Evolutionary conservation across 495 filamentous ascomycete genomes (phyloP).

Genomic region (Mycothermus thermophilus): DNA sequence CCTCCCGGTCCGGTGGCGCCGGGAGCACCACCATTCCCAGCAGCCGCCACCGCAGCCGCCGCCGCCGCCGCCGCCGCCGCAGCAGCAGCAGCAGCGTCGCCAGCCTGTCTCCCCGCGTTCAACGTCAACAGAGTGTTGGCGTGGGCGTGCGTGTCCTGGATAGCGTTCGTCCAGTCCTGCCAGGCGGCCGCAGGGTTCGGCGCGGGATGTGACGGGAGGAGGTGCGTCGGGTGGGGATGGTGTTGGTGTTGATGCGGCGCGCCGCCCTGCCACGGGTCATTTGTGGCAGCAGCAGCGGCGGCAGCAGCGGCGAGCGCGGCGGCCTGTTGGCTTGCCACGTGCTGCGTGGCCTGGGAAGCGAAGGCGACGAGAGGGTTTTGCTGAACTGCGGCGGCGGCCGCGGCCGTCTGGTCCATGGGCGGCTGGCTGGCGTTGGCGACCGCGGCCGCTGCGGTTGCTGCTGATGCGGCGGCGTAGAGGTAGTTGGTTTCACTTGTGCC

Average conservation of each 20-base stretch:
- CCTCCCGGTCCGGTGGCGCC: no score
- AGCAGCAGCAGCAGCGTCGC: constrained; percentile 5
- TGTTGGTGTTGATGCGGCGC: no score
- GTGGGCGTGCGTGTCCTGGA: constrained; percentile 21
- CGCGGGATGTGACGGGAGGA: no score
- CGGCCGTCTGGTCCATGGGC: background rate
- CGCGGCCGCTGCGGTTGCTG: constrained; percentile 6
- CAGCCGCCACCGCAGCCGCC: no score
- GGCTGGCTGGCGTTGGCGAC: no score
- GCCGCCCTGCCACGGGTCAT: no score
- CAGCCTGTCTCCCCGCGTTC: constrained; percentile 14
- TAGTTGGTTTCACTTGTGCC: constrained; percentile 12
- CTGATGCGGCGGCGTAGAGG: constrained; percentile 10
- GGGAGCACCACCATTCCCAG: no score
- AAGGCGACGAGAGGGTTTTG: constrained; percentile 22
- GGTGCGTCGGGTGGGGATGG: no score
- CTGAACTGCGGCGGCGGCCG: constrained; percentile 2
- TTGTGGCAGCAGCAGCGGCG: constrained; percentile 9
- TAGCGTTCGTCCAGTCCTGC: constrained; percentile 35
- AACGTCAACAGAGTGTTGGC: constrained; percentile 27
- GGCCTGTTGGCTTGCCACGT: constrained; percentile 20
- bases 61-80: no score
- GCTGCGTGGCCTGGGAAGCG: constrained; percentile 24
- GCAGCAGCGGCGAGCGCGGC: constrained; percentile 12
- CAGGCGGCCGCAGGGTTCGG: no score